Evolutionary conservation across 78 protist genomes (phyloP).

Genomic region (Monosiga brevicollis): DNA sequence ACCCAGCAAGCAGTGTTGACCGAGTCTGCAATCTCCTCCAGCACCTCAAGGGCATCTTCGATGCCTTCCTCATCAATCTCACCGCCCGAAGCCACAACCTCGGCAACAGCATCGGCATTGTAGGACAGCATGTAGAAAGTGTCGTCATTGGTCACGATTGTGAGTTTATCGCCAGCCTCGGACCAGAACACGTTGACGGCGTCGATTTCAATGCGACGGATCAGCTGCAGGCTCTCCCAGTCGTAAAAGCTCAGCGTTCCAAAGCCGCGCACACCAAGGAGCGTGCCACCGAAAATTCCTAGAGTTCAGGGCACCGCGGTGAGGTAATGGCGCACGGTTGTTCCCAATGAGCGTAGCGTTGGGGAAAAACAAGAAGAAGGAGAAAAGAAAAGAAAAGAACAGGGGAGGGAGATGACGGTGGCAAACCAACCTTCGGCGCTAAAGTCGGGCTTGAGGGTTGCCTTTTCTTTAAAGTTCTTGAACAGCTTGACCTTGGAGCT

Average conservation of each 20-base stretch:
- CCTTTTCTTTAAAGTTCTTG: slow-evolving; percentile 75
- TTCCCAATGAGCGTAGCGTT: too few relatives aligned
- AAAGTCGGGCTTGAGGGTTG: slow-evolving; percentile 47
- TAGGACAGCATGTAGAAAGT: slow-evolving; percentile 71
- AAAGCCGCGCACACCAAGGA: slow-evolving; percentile 66
- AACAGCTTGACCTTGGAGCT: slow-evolving; percentile 59
- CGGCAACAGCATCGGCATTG: slow-evolving; percentile 46
- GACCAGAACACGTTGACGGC: slow-evolving; percentile 75
- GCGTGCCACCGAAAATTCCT: slow-evolving; percentile 82
- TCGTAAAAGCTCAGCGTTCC: slow-evolving; percentile 76
- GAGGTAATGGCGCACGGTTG: too few relatives aligned
- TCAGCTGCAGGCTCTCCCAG: slow-evolving; percentile 76
- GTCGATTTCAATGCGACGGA: slow-evolving; percentile 79
- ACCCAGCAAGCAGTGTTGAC: slow-evolving; percentile 80
- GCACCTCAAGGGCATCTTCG: slow-evolving; percentile 79
- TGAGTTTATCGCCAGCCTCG: slow-evolving; percentile 61
- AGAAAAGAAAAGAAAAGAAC: too few relatives aligned
- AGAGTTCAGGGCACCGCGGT: too few relatives aligned
- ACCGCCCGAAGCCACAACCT: slow-evolving; percentile 41
- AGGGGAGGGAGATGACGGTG: too few relatives aligned
- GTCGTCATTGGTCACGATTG: slow-evolving; percentile 61
- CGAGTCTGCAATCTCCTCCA: not conserved
- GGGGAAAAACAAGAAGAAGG: too few relatives aligned
- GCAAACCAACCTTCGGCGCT: slow-evolving; percentile 30
- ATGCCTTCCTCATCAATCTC: slow-evolving; percentile 68